Percentiles rank a stretch among this genome's conserved stretches.
Conservation (phyloP, 768 basidiomycete species). For the Rhizopogon vulgaris region DNA sequence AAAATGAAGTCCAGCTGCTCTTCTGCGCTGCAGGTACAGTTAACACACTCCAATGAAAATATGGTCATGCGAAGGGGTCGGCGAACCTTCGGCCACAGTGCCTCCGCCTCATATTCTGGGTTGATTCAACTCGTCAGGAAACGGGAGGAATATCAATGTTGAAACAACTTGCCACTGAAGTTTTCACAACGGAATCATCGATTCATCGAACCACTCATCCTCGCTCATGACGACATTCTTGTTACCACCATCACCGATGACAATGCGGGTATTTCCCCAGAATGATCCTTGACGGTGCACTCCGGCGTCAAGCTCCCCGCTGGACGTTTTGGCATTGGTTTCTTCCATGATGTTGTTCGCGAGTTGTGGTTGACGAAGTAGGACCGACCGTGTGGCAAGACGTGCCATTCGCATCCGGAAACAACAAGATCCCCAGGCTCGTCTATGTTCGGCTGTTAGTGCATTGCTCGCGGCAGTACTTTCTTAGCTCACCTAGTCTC, state of each 20-base stretch:
- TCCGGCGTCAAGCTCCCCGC: not conserved
- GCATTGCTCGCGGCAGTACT: not conserved
- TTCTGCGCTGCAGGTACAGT: slow-evolving; percentile 81
- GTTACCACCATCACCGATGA: slow-evolving; percentile 85
- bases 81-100: too few species aligned
- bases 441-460: not conserved
- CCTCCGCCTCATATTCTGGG: slow-evolving; percentile 87
- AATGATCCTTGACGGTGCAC: too few species aligned
- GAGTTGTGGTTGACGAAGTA: not conserved
- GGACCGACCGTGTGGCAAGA: not conserved
- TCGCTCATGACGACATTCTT: slow-evolving; percentile 93
- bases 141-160: not conserved
- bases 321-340: not conserved
- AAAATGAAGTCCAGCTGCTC: slow-evolving; percentile 82
- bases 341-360: not conserved
- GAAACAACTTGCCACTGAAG: too few species aligned
- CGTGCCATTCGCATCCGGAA: not conserved
- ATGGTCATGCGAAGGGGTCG: too few species aligned
- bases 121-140: slow-evolving; percentile 1
- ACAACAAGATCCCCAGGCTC: not conserved
- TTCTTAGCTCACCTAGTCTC: too few species aligned
- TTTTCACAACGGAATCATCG: slow-evolving; percentile 97
- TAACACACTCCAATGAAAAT: too few species aligned
- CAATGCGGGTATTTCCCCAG: slow-evolving; percentile 91
- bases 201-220: slow-evolving; percentile 94